Conservation (phyloP, 116 monocot genomes). For the Cymodocea nodosa region DNA sequence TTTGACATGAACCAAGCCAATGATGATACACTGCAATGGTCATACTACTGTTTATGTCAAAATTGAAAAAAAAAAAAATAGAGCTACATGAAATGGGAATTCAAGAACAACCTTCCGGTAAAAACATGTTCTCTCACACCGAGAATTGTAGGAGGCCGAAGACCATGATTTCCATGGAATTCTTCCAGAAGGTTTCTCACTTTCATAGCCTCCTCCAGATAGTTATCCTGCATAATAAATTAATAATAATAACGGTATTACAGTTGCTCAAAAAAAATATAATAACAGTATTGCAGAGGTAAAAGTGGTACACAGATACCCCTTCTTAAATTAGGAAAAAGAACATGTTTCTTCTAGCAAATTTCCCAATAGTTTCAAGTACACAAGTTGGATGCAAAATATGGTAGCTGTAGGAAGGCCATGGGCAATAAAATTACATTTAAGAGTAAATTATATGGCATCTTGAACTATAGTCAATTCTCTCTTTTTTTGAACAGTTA, state of each 20-base stretch:
- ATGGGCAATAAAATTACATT: too few species aligned
- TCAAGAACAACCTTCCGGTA: conserved; percentile 66
- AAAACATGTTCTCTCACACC: conserved; percentile 94
- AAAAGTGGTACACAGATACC: too few species aligned
- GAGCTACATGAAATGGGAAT: background rate
- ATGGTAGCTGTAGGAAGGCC: too few species aligned
- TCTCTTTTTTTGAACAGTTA: too few species aligned
- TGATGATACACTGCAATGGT: conserved; percentile 63
- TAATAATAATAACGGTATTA: background rate
- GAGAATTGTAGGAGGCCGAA: conserved; percentile 73
- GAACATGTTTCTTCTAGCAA: background rate
- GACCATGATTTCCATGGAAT: conserved; percentile 55
- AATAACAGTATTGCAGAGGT: too few species aligned
- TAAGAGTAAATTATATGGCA: too few species aligned
- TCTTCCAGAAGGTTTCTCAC: conserved; percentile 94
- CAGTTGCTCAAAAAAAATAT: background rate
- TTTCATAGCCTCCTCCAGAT: conserved; percentile 95
- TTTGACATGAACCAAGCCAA: conserved; percentile 94
- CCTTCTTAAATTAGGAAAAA: background rate
- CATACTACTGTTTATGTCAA: background rate
- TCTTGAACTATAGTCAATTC: too few species aligned
- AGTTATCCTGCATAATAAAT: conserved; percentile 53
- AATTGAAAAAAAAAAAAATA: background rate
- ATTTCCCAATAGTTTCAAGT: background rate
- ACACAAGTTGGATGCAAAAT: too few species aligned